phyloP scores from a whole-genome alignment of 306 rosid genomes.

The Prunus fruticosa region DNA sequence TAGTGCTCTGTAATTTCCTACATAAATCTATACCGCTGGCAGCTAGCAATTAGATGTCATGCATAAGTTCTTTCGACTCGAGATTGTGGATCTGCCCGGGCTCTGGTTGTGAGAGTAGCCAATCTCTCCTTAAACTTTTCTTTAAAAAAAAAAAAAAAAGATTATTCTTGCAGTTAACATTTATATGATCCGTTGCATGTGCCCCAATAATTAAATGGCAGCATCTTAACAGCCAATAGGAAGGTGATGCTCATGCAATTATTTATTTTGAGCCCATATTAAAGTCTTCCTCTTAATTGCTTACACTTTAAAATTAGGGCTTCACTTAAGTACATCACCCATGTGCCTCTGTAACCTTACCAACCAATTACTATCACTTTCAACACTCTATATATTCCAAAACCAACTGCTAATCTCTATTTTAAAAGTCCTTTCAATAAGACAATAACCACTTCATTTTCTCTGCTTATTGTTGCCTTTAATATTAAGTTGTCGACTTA shows the following conservation, averaged over 20 bases:
- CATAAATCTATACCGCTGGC: rapidly evolving
- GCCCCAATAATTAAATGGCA: background rate
- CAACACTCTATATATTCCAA: constrained; percentile 5
- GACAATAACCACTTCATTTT: background rate
- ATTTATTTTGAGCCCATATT: background rate
- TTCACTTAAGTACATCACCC: constrained; percentile 14
- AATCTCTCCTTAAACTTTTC: too few relatives aligned
- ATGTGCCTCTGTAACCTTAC: constrained; percentile 20
- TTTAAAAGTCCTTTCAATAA: background rate
- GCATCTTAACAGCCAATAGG: background rate
- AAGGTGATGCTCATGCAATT: background rate
- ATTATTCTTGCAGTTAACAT: too few relatives aligned
- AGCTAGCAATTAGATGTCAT: too few relatives aligned
- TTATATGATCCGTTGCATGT: background rate
- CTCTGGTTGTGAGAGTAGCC: too few relatives aligned
- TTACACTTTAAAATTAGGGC: background rate
- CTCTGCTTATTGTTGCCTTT: background rate
- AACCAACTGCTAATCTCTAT: background rate
- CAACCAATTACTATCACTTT: constrained; percentile 29
- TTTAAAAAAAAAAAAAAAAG: too few relatives aligned
- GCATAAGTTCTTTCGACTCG: too few relatives aligned
- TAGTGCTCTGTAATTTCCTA: too few relatives aligned
- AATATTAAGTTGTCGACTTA: background rate
- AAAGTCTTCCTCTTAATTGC: background rate
- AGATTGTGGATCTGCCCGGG: too few relatives aligned